Evolutionary conservation across 139 green algal species (phyloP).

Genomic region (Pycnococcus provasolii): DNA sequence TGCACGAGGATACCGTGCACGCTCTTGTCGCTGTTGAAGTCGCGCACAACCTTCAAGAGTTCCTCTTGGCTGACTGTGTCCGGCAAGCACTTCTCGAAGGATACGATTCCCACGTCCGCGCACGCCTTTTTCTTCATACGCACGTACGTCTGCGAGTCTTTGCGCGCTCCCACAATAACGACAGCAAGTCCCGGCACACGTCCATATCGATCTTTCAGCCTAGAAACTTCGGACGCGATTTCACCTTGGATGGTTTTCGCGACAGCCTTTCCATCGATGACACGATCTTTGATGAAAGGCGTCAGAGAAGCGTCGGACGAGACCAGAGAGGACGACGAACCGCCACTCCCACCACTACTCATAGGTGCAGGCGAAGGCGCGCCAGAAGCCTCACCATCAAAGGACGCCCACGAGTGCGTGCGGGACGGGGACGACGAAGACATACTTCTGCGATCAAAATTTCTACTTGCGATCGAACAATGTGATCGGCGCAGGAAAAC

Average conservation of each 20-base stretch:
- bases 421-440: too few relatives aligned
- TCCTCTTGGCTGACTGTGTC: slow-evolving; percentile 76
- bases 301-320: too few relatives aligned
- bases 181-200: slow-evolving; percentile 86
- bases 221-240: slow-evolving; percentile 14
- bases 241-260: slow-evolving; percentile 17
- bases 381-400: too few relatives aligned
- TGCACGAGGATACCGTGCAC: slow-evolving; percentile 88
- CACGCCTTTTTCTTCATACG: slow-evolving; percentile 88
- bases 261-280: slow-evolving; percentile 36
- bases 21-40: slow-evolving; percentile 54
- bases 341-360: too few relatives aligned
- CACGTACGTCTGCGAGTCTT: slow-evolving; percentile 95
- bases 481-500: too few relatives aligned
- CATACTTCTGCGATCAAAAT: too few relatives aligned
- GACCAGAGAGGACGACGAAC: too few relatives aligned
- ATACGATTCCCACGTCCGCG: slow-evolving; percentile 79
- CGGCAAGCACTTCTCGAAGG: slow-evolving; percentile 72
- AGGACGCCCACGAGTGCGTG: too few relatives aligned
- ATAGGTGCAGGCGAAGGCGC: too few relatives aligned
- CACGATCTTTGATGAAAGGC: too few relatives aligned
- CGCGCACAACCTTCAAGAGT: slow-evolving; percentile 65
- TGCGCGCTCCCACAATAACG: slow-evolving; percentile 84
- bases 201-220: slow-evolving; percentile 7
- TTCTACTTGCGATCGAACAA: too few relatives aligned